Evolutionary conservation across 2,329 filamentous ascomycete species (phyloP).

Genomic region (Aspergillus pseudoterreus): DNA sequence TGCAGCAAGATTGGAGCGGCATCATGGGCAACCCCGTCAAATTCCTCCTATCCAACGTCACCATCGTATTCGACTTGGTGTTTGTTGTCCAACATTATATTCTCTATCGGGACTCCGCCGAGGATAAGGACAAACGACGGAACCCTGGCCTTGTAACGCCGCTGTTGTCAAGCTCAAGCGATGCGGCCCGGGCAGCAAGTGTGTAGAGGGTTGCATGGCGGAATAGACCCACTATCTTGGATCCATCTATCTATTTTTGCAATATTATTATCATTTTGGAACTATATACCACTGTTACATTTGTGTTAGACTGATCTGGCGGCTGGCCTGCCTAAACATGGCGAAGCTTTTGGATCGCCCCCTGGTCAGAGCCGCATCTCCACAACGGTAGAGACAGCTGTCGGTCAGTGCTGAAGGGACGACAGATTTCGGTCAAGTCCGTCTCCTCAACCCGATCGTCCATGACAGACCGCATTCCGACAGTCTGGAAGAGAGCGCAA

Average conservation of each 20-base stretch:
- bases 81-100: slow-evolving; percentile 89
- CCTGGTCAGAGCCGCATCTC: no score
- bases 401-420: not conserved
- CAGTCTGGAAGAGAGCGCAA: no score
- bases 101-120: slow-evolving; percentile 55
- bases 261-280: not conserved
- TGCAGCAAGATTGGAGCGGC: slow-evolving; percentile 84
- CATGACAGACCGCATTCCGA: no score
- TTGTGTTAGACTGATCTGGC: not conserved
- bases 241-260: not conserved
- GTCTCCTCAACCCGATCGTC: not conserved
- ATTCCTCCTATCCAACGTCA: slow-evolving; percentile 78
- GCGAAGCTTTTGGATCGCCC: not conserved
- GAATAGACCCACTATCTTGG: not conserved
- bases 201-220: not conserved
- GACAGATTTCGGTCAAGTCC: not conserved
- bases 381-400: no score
- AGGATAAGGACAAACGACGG: slow-evolving; percentile 15
- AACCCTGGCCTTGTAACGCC: slow-evolving; percentile 24
- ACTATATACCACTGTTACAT: no score
- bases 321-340: not conserved
- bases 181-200: slow-evolving; percentile 7
- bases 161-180: slow-evolving; percentile 21
- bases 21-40: slow-evolving; percentile 91
- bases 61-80: slow-evolving; percentile 77